phyloP scores from a whole-genome alignment of 2,329 filamentous ascomycete species.

The Talaromyces verruculosus region DNA sequence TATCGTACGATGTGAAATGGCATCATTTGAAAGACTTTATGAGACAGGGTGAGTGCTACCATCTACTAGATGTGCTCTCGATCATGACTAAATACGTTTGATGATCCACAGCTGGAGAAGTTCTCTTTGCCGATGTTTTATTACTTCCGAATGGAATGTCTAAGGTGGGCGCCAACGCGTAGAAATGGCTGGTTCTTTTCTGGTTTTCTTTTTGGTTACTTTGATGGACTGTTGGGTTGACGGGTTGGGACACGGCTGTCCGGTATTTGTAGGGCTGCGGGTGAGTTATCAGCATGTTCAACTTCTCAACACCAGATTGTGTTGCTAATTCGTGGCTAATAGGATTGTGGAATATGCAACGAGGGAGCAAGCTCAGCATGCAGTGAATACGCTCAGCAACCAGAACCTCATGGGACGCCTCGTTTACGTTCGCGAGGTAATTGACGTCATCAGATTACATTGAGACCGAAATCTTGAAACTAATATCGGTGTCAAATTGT shows the following conservation, averaged over 20 bases:
- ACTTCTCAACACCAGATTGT: background rate
- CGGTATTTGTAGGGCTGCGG: slow-evolving; percentile 98
- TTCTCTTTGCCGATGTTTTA: slow-evolving; percentile 98
- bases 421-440: slow-evolving; percentile 96
- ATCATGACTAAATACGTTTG: slow-evolving; percentile 32
- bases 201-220: slow-evolving; percentile 56
- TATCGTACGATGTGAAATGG: slow-evolving; percentile 99
- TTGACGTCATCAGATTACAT: background rate
- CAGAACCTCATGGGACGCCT: slow-evolving; percentile 98
- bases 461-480: background rate
- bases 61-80: slow-evolving; percentile 13
- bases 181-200: slow-evolving; percentile 73
- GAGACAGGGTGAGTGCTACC: slow-evolving; percentile 79
- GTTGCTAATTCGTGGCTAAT: slow-evolving; percentile 14
- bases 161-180: slow-evolving; percentile 98
- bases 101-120: slow-evolving; percentile 77
- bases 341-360: slow-evolving; percentile 99
- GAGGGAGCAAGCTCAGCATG: slow-evolving; percentile 96
- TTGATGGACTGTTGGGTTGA: slow-evolving; percentile 97
- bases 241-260: slow-evolving; percentile 91
- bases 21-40: slow-evolving; percentile 99
- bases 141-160: slow-evolving; percentile 99
- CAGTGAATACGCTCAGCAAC: slow-evolving; percentile 97
- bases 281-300: slow-evolving; percentile 59
- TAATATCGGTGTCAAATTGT: slow-evolving; percentile 8